A percentile compares a stretch with the other conserved stretches of the same genome.
These are phyloP conservation scores for Pilaira anomala DNA, from an alignment of 192 early-diverging fungal species.

Conservation along the genomic window DNA sequence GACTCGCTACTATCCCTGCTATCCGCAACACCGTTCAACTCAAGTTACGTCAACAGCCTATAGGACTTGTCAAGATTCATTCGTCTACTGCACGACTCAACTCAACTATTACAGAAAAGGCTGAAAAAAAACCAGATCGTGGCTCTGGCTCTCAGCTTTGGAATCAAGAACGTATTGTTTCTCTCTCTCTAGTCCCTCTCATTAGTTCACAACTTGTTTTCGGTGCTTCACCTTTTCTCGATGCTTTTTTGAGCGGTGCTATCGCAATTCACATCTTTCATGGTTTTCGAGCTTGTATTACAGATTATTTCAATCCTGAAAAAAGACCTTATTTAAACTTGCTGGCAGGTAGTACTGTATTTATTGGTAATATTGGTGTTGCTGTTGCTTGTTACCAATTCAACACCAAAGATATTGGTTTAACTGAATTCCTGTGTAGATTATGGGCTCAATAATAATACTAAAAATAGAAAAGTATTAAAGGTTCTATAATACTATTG, in stretches of 20 bases:
- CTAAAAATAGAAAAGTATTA: too few relatives aligned
- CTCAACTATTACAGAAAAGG: conserved; percentile 45
- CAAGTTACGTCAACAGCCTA: conserved; percentile 23
- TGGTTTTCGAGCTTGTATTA: too few relatives aligned
- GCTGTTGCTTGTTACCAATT: too few relatives aligned
- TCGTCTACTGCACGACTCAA: conserved; percentile 2
- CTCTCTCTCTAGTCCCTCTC: conserved; percentile 71
- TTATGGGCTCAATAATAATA: too few relatives aligned
- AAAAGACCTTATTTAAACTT: too few relatives aligned
- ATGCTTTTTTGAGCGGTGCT: conserved; percentile 83
- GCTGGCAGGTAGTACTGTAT: too few relatives aligned
- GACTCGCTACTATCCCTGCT: conserved; percentile 24
- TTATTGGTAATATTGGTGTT: too few relatives aligned
- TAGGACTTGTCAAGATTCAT: conserved; percentile 31
- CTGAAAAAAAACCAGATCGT: conserved; percentile 57
- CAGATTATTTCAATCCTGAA: too few relatives aligned
- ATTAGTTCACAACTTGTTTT: conserved; percentile 70
- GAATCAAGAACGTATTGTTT: conserved; percentile 89
- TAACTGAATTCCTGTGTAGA: too few relatives aligned
- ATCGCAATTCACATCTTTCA: too few relatives aligned
- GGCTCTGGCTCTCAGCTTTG: conserved; percentile 94
- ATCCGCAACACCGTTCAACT: conserved; percentile 23
- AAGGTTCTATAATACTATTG: too few relatives aligned
- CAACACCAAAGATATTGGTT: too few relatives aligned
- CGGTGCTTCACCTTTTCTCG: conserved; percentile 86